phyloP scores from a whole-genome alignment of 192 early-diverging fungal species.

The Podila epigama region DNA sequence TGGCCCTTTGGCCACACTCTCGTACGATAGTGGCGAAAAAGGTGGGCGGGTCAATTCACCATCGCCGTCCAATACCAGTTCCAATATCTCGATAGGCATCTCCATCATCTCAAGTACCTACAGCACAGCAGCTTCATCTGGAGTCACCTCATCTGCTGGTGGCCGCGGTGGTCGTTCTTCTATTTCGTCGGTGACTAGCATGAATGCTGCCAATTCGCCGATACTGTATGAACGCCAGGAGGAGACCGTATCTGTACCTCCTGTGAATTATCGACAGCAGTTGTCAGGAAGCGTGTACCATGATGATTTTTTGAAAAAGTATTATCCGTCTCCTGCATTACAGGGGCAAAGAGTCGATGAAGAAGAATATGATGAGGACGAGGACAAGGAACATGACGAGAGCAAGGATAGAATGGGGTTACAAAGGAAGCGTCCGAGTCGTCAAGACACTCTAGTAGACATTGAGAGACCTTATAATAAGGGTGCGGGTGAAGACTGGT shows the following conservation, averaged over 20 bases:
- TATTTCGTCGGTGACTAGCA: background rate
- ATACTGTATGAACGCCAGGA: too few species aligned
- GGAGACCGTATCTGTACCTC: background rate
- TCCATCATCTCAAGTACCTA: slow-evolving; percentile 3
- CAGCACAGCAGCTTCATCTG: background rate
- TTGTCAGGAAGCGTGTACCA: background rate
- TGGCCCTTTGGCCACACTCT: too few species aligned
- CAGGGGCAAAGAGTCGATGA: background rate
- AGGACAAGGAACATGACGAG: background rate
- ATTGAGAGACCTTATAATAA: background rate
- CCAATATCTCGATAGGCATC: background rate
- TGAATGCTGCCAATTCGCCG: background rate
- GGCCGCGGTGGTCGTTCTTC: background rate
- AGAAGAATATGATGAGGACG: background rate
- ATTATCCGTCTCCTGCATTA: background rate
- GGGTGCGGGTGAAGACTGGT: background rate
- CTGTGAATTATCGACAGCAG: background rate
- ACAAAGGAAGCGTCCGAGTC: too few species aligned
- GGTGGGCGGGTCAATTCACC: slow-evolving; percentile 7
- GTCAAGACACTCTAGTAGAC: background rate
- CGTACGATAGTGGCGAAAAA: background rate
- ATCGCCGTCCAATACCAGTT: slow-evolving; percentile 10
- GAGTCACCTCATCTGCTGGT: background rate
- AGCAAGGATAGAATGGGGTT: too few species aligned
- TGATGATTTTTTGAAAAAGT: background rate